Evolutionary conservation across 108 stramenopile genomes (phyloP), one percentile per base, ranked within the genome.

Genomic region (Fistulifera solaris): DNA sequence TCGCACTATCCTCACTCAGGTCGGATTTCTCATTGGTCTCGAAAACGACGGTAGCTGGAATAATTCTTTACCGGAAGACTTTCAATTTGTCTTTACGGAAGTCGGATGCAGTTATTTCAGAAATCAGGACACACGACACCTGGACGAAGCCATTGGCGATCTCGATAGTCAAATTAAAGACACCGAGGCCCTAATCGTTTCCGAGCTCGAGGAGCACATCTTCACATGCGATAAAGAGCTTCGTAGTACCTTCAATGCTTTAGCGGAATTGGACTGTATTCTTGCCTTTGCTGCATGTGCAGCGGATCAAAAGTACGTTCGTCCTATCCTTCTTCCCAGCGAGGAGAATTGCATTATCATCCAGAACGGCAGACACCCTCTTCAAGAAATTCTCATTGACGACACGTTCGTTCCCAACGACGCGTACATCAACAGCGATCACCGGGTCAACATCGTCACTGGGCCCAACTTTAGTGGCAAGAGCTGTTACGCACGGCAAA

Each of bases 401-500:
- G 79, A 82, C 58, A 73, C 65, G 21, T 98, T 89, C 57, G 89
- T 98, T 58, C 76, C 93, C 15, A 98, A 98, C 64, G 85, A 94
- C 48, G 77, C 86, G 15, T 40, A 62, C 13, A 71, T 95, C 24
- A 76, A 84, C 35, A 61, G 65, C 27, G 55, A 54, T 13, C 68
- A 78, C 42, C 78, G 81, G 17, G 77, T 97, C 18, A 67, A 73
- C 13, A 59, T 96, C 42, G 72, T 98, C 38, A 94, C 96, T 0
- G 96, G 96, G 22, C 89, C 95, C 12, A 98, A 98, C 70, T 95
- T 77, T 60, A 81, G 78, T 38, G 96, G 96, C 15, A 98, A 98
- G 48, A 88, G 85, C 31, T 95, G 95, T 56, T 98, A 96, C 60
- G 70, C 93, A 13, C 82, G 93, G 12, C 82, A 84, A 58, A 84